Base-by-base conservation (phyloP, 768 basidiomycete genomes). In the Leccinum rimulosum region DNA sequence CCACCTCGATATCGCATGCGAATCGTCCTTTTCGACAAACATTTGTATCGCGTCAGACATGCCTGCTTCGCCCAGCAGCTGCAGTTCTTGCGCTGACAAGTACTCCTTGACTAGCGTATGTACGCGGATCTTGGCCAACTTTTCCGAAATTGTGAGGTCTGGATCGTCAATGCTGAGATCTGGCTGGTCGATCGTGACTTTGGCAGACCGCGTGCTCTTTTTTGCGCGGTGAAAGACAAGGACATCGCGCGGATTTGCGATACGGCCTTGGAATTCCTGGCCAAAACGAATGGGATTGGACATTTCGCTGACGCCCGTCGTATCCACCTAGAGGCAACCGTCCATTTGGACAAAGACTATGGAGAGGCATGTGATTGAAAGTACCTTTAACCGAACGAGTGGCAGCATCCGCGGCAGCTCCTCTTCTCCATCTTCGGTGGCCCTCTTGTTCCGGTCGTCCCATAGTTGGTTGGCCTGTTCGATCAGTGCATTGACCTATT, bases 21-120 rank as follows among this genome's bases (percentile, higher is more conserved):
- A 86, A 72, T 97, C 95, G 68, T 98, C 96, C 80, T 99, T 99
- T 73, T 98, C 95, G 59, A 99, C 95, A 74, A 91, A 98, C 74
- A 88, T 82, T 77, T 92, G 88, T 54, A 99, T 95, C 6, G 97
- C 97, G 70, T 95, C 91, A 43, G 87, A 88, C 89, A 99, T 91
- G 27, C 89, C 94, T 45, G 81, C 80, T 75, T 97, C 95, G 1
- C 90, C 92, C 17, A 98, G 76, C 53, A 98, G 75, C 76, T 97
- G 94, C 68, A 98, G 75, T 71, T 95, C 92, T 76, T 98, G 97
- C 52, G 93, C 95, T 7, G 86, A 80, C 50, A 99, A 75, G 72
- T 96, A 98, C 74, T 98, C 93, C 70, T 86, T 83, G 49, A 99
- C 97, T 22, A 99, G 82, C 45, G 88, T 90, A 64, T 87, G 86